Evolutionary conservation across 2,329 filamentous ascomycete species (phyloP), one percentile per base, ranked within the genome.

Genomic region (Aspergillus oerlinghausenensis): DNA sequence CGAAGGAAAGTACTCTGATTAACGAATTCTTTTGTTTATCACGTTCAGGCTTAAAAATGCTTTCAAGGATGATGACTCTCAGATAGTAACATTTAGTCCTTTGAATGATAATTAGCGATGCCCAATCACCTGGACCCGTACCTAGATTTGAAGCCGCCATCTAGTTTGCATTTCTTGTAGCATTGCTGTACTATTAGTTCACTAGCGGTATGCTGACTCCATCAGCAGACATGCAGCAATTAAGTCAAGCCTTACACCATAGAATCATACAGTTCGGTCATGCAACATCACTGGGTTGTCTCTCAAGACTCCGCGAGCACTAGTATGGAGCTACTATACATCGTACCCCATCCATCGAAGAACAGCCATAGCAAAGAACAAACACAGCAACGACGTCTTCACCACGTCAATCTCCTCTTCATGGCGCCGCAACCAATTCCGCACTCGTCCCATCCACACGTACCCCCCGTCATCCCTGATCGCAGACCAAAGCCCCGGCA

Each of bases 401-500:
- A 61, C 50, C 55, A 67, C 43, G 52, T 67, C 67, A 11, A 67
- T 54, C n/a, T 56, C 55, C 23, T 61, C 59, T 4, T 61, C 56
- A 49, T 66, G 50, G 23, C 56, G 56, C 35, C 55, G 58, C 43
- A 57, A 28, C 63, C 60, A 63, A 25, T 65, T 65, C 9, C 57
- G 45, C 48, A 62, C 19, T 28, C 82, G 77, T 19, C 75, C 75
- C 17, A 79, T 28, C 65, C 75, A 76, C 43, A 84, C 55, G 57
- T 68, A 72, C 70, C 85, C 76, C 2, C 82, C 81, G 2, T 69
- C 70, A 28, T 77, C 77, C 48, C 77, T 74, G 59, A 84, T 75
- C 23, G 84, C 84, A 4, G 75, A 74, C 55, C 74, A 77, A 62
- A 88, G 66, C 0, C 84, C 84, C 0, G 84, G 82, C 21, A 87